phyloP scores from a whole-genome alignment of 192 early-diverging fungal species.

The Paraglomus brasilianum region DNA sequence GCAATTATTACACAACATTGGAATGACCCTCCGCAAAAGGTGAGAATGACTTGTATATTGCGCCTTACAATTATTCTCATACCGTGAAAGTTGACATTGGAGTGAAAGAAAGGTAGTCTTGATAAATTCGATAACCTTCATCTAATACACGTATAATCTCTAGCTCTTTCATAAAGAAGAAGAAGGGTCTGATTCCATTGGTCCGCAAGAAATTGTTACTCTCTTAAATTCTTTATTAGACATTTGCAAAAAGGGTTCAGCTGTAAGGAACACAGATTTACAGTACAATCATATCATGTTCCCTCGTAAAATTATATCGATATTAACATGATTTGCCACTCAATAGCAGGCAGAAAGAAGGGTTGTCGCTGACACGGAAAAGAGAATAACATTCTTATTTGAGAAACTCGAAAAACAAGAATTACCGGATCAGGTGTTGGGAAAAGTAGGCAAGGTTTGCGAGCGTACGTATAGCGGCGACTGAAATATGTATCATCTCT shows the following conservation, averaged over 20 bases:
- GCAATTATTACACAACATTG: constrained; percentile 52
- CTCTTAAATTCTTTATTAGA: constrained; percentile 8
- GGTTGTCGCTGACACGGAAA: constrained; percentile 42
- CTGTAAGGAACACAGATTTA: constrained; percentile 14
- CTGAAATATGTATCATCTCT: background rate
- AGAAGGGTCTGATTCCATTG: constrained; percentile 1
- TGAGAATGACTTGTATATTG: constrained; percentile 20
- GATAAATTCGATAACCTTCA: constrained; percentile 1
- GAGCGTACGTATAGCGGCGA: constrained; percentile 28
- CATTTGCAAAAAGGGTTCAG: background rate
- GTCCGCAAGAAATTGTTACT: constrained; percentile 14
- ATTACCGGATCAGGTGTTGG: constrained; percentile 35
- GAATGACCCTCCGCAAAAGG: constrained; percentile 54
- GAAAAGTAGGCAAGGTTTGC: constrained; percentile 37
- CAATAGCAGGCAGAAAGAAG: constrained; percentile 39
- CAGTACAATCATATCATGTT: background rate
- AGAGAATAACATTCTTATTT: constrained; percentile 36
- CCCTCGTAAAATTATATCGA: background rate
- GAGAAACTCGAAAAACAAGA: constrained; percentile 39
- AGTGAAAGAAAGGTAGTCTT: background rate
- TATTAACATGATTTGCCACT: background rate
- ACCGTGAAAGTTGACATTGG: background rate
- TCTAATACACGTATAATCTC: background rate
- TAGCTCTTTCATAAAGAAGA: constrained; percentile 32
- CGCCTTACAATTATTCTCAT: background rate